These are phyloP conservation scores for Paracoccidioides brasiliensis DNA, from an alignment of 2,329 filamentous ascomycete species.

Conservation along the genomic window DNA sequence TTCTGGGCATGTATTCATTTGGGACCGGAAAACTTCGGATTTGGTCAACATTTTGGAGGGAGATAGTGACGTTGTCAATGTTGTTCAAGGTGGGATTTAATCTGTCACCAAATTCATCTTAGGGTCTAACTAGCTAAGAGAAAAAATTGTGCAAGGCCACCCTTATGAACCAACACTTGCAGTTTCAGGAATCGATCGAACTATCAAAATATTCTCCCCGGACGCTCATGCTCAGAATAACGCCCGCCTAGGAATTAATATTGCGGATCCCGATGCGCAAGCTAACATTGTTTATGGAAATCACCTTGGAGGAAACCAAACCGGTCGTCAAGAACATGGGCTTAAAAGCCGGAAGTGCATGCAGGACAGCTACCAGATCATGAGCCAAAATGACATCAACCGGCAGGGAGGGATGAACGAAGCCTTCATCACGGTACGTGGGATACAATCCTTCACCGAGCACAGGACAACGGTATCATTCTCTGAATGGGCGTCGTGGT, in stretches of 20 bases:
- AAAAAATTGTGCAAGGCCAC: slow-evolving; percentile 36
- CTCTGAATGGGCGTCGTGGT: slow-evolving; percentile 14
- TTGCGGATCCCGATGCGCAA: slow-evolving; percentile 36
- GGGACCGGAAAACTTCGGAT: slow-evolving; percentile 49
- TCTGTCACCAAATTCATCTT: not conserved
- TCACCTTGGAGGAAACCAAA: slow-evolving; percentile 15
- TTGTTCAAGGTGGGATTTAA: slow-evolving; percentile 42
- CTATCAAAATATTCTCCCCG: slow-evolving; percentile 55
- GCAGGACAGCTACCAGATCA: slow-evolving; percentile 49
- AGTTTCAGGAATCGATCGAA: slow-evolving; percentile 54
- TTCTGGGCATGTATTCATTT: slow-evolving; percentile 55
- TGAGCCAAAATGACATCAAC: slow-evolving; percentile 48
- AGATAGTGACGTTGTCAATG: slow-evolving; percentile 57
- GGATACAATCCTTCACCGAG: slow-evolving; percentile 13
- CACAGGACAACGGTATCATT: slow-evolving; percentile 13
- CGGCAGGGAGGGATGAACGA: slow-evolving; percentile 46
- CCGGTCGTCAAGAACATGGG: slow-evolving; percentile 24
- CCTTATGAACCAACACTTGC: slow-evolving; percentile 55
- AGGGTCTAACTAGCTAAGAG: not conserved
- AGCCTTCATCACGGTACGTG: slow-evolving; percentile 42
- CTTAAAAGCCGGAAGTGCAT: slow-evolving; percentile 46
- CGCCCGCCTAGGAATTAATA: slow-evolving; percentile 45
- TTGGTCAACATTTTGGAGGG: slow-evolving; percentile 53
- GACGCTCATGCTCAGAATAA: slow-evolving; percentile 45
- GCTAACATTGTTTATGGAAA: slow-evolving; percentile 22